Conservation (phyloP, 2,329 filamentous ascomycete species). For the Xylariales sp. region DNA sequence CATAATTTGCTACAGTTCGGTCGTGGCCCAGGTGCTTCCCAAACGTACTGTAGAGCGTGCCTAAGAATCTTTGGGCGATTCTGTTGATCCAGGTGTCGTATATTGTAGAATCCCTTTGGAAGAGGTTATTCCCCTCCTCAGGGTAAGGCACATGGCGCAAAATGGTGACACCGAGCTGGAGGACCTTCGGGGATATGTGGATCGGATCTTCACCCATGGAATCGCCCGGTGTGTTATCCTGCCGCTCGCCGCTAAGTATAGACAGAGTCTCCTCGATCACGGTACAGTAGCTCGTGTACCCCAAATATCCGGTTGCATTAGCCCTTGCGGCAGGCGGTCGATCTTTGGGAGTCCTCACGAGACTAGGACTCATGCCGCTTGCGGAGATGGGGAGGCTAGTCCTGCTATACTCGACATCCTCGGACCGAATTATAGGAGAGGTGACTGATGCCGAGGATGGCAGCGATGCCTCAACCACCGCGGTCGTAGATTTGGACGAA, state of each 20-base stretch:
- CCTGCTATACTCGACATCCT: not conserved
- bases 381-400: not conserved
- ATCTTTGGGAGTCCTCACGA: slow-evolving; percentile 13
- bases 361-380: not conserved
- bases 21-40: not conserved
- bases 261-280: slow-evolving; percentile 7
- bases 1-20: slow-evolving; percentile 2
- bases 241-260: slow-evolving; percentile 1
- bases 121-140: slow-evolving; percentile 1
- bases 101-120: not conserved
- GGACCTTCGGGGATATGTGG: slow-evolving; percentile 2
- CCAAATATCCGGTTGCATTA: slow-evolving; percentile 14
- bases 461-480: not conserved
- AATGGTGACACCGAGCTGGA: slow-evolving; percentile 5
- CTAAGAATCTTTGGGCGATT: not conserved
- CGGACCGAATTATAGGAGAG: slow-evolving; percentile 1
- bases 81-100: not conserved
- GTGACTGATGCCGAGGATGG: slow-evolving; percentile 7
- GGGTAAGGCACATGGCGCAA: slow-evolving; percentile 1
- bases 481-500: slow-evolving; percentile 11
- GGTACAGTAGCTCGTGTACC: slow-evolving; percentile 1
- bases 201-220: slow-evolving; percentile 2
- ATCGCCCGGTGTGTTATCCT: not conserved
- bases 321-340: slow-evolving; percentile 11
- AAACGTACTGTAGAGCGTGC: slow-evolving; percentile 1